phyloP scores from a whole-genome alignment of 495 filamentous ascomycete genomes.

The Trichoderma gamsii region DNA sequence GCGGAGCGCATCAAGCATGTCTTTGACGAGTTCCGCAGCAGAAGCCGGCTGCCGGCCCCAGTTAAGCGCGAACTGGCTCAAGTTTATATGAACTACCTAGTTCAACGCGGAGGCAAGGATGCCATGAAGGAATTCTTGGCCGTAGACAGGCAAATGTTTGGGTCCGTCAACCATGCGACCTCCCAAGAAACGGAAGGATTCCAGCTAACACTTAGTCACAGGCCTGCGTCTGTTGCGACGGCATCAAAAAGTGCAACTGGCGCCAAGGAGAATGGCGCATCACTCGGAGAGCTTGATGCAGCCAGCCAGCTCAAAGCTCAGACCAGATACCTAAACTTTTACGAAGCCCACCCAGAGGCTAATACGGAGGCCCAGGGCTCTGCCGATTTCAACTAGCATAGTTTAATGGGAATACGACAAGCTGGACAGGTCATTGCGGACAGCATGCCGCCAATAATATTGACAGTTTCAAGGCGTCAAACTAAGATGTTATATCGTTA shows the following conservation, averaged over 20 bases:
- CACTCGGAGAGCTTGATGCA: slow-evolving; percentile 55
- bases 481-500: slow-evolving; percentile 4
- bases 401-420: neutral
- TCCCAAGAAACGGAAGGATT: slow-evolving; percentile 10
- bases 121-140: slow-evolving; percentile 79
- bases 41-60: slow-evolving; percentile 61
- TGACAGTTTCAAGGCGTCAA: slow-evolving; percentile 1
- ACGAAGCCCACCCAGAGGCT: slow-evolving; percentile 52
- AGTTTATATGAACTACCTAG: slow-evolving; percentile 76
- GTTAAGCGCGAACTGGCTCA: slow-evolving; percentile 72
- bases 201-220: slow-evolving; percentile 22
- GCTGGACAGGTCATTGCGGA: neutral
- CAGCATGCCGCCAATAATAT: neutral
- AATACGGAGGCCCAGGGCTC: slow-evolving; percentile 37
- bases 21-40: slow-evolving; percentile 66
- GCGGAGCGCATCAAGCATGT: slow-evolving; percentile 73
- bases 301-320: slow-evolving; percentile 57
- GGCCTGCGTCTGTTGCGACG: slow-evolving; percentile 46
- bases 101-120: slow-evolving; percentile 75
- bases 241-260: slow-evolving; percentile 39
- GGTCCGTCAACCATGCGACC: slow-evolving; percentile 42
- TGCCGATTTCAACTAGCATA: slow-evolving; percentile 34
- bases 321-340: slow-evolving; percentile 58
- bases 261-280: slow-evolving; percentile 55
- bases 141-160: slow-evolving; percentile 82